Conservation (phyloP, 2,329 filamentous ascomycete genomes). For the Nemania sp. region DNA sequence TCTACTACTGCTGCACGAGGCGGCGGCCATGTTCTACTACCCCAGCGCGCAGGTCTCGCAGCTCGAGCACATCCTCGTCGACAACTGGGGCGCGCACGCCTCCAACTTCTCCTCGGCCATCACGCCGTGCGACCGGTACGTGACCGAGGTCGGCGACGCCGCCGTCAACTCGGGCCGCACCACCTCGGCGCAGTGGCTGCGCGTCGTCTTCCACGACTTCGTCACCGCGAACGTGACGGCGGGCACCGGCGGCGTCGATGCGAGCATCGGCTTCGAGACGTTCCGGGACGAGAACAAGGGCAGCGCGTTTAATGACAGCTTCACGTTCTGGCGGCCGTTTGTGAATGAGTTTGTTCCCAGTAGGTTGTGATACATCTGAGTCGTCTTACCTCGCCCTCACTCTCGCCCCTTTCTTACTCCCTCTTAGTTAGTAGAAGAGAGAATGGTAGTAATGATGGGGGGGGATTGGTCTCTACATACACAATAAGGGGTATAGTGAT, state of each 20-base stretch:
- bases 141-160: conserved; percentile 42
- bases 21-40: conserved; percentile 46
- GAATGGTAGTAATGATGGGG: too few species aligned
- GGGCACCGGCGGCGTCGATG: conserved; percentile 49
- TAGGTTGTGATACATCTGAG: conserved; percentile 29
- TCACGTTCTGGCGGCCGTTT: conserved; percentile 47
- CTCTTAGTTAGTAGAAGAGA: background rate
- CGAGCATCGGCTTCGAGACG: conserved; percentile 50
- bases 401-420: background rate
- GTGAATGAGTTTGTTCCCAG: conserved; percentile 49
- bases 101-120: conserved; percentile 49
- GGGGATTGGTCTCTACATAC: background rate
- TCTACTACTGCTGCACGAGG: background rate
- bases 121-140: conserved; percentile 47
- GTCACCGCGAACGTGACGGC: conserved; percentile 44
- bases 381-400: too few species aligned
- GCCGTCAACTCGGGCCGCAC: conserved; percentile 45
- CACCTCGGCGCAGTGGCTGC: conserved; percentile 47
- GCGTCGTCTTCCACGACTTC: conserved; percentile 49
- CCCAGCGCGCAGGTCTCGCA: conserved; percentile 40
- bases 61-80: conserved; percentile 47
- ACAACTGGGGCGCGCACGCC: conserved; percentile 46
- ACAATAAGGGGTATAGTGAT: conserved; percentile 13
- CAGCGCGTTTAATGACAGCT: conserved; percentile 49
- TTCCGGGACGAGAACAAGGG: conserved; percentile 46